Conservation (phyloP, 2,329 filamentous ascomycete species). For the Stemphylium lycopersici region DNA sequence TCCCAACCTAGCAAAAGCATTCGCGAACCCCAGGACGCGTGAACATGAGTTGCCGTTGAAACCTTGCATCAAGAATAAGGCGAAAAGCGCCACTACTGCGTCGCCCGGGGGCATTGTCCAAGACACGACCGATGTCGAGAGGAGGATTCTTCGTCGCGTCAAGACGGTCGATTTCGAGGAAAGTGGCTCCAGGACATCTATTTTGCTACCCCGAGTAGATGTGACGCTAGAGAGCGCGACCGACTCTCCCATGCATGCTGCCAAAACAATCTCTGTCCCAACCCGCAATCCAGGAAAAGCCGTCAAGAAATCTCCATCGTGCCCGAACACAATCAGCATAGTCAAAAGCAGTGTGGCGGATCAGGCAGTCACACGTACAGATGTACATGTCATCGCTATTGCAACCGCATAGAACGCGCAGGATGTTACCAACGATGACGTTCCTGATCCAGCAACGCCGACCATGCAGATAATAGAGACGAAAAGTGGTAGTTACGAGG, state of each 20-base stretch:
- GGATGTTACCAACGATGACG: constrained; percentile 1
- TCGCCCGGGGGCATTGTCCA: constrained; percentile 14
- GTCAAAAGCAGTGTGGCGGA: constrained; percentile 33
- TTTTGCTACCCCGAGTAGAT: constrained; percentile 7
- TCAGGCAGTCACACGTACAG: constrained; percentile 40
- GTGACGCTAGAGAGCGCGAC: constrained; percentile 1
- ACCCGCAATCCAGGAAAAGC: background rate
- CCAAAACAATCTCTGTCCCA: background rate
- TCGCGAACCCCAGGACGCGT: background rate
- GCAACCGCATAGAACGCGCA: constrained; percentile 22
- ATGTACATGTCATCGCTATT: constrained; percentile 44
- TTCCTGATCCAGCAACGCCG: constrained; percentile 31
- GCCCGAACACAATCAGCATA: constrained; percentile 12
- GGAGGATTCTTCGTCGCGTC: constrained; percentile 26
- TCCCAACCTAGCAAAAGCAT: constrained; percentile 3
- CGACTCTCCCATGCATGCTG: background rate
- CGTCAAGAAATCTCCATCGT: constrained; percentile 1
- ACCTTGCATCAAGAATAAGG: constrained; percentile 35
- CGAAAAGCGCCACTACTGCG: constrained; percentile 28
- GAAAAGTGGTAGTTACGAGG: constrained; percentile 32
- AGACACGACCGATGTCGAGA: background rate
- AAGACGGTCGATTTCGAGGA: constrained; percentile 44
- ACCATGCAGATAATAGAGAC: constrained; percentile 45
- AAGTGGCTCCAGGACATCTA: constrained; percentile 1
- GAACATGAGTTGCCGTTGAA: constrained; percentile 24